These are phyloP conservation scores for Candida sojae DNA, from an alignment of 1,139 yeast species.

Conservation along the genomic window DNA sequence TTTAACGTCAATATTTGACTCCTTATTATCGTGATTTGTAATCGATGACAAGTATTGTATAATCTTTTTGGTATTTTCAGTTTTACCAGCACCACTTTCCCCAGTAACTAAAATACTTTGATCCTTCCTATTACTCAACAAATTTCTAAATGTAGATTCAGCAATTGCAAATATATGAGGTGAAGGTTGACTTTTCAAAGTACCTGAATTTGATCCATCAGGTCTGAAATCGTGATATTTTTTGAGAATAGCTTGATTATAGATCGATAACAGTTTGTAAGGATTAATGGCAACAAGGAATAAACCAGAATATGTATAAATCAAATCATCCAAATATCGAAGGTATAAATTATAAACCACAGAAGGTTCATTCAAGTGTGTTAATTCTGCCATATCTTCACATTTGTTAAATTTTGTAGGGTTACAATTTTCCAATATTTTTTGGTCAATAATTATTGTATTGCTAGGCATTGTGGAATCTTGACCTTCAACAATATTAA, in stretches of 20 bases:
- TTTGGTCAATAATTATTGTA: conserved; percentile 37
- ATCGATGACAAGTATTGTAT: conserved; percentile 89
- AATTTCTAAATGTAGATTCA: conserved; percentile 80
- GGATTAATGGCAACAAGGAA: conserved; percentile 97
- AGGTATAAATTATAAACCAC: conserved; percentile 80
- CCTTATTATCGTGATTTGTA: conserved; percentile 27
- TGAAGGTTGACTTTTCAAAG: conserved; percentile 21
- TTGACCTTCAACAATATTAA: conserved; percentile 51
- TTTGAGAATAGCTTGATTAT: conserved; percentile 58
- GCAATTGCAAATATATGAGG: conserved; percentile 96
- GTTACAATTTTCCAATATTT: conserved; percentile 66
- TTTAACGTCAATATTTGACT: conserved; percentile 65
- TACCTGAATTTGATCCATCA: neutral
- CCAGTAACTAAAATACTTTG: conserved; percentile 96
- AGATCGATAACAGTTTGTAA: conserved; percentile 75
- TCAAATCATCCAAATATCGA: conserved; percentile 75
- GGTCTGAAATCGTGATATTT: conserved; percentile 41
- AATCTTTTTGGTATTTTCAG: conserved; percentile 95
- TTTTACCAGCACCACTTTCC: conserved; percentile 98
- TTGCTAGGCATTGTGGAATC: conserved; percentile 18
- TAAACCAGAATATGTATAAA: conserved; percentile 78
- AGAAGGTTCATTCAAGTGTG: conserved; percentile 92
- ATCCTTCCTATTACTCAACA: conserved; percentile 69
- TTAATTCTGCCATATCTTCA: conserved; percentile 93
- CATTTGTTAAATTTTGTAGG: conserved; percentile 93